Evolutionary conservation across 768 basidiomycete species (phyloP).

Genomic region (Rhodotorula paludigena): DNA sequence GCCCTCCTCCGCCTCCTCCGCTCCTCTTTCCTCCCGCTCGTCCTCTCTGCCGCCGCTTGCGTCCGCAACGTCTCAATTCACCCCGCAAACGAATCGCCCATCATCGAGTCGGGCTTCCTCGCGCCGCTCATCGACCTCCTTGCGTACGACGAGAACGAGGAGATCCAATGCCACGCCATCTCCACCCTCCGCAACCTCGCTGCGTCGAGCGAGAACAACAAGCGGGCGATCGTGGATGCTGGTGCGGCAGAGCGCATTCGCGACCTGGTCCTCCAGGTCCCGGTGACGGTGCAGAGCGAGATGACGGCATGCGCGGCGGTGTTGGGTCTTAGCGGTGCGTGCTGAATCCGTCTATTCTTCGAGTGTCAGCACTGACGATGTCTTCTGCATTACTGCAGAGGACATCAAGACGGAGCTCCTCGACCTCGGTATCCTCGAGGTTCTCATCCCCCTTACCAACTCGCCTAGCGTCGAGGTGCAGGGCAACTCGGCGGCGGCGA

Average conservation of each 20-base stretch:
- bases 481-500: constrained; percentile 94
- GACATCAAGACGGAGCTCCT: constrained; percentile 92
- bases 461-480: constrained; percentile 96
- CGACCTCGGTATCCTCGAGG: constrained; percentile 98
- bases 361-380: constrained; percentile 3
- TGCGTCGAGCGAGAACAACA: constrained; percentile 96
- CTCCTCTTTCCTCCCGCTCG: constrained; percentile 93
- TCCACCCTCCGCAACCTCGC: constrained; percentile 94
- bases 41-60: constrained; percentile 95
- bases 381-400: constrained; percentile 54
- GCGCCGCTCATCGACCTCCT: constrained; percentile 91
- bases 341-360: not conserved
- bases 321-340: constrained; percentile 82
- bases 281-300: constrained; percentile 95
- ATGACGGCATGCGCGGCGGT: constrained; percentile 99
- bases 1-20: constrained; percentile 89
- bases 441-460: constrained; percentile 91
- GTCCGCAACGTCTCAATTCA: constrained; percentile 99
- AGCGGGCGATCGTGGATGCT: constrained; percentile 93
- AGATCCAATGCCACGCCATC: constrained; percentile 98
- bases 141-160: constrained; percentile 98
- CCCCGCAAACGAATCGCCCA: constrained; percentile 95
- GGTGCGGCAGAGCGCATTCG: constrained; percentile 96
- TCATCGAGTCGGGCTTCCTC: constrained; percentile 96
- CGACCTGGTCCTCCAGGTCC: constrained; percentile 88